These are phyloP conservation scores for Tetrapisispora phaffii DNA, from an alignment of 805 yeast species.

Conservation along the genomic window DNA sequence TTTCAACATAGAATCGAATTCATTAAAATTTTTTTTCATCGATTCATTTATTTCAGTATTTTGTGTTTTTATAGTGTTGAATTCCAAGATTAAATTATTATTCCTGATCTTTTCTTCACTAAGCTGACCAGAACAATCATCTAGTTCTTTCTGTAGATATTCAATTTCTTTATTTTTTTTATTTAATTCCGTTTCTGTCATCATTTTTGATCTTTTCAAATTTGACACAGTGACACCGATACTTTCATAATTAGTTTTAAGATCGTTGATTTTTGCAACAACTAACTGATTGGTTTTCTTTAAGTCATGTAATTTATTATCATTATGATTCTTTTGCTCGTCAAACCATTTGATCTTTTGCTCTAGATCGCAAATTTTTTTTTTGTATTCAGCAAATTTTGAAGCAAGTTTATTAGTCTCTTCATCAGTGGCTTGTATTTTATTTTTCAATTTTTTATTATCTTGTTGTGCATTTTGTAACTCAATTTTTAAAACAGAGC, in stretches of 20 bases:
- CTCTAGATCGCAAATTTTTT: slow-evolving; percentile 16
- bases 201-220: slow-evolving; percentile 20
- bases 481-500: slow-evolving; percentile 27
- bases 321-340: slow-evolving; percentile 19
- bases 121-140: slow-evolving; percentile 37
- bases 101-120: slow-evolving; percentile 38
- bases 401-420: slow-evolving; percentile 16
- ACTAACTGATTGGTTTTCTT: slow-evolving; percentile 17
- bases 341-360: slow-evolving; percentile 14
- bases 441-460: slow-evolving; percentile 19
- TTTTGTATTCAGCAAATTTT: slow-evolving; percentile 18
- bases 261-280: slow-evolving; percentile 11
- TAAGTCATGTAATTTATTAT: slow-evolving; percentile 13
- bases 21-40: slow-evolving; percentile 1
- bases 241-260: slow-evolving; percentile 14
- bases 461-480: slow-evolving; percentile 24
- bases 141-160: slow-evolving; percentile 29
- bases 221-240: neutral
- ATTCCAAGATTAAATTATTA: slow-evolving; percentile 16
- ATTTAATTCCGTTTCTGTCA: slow-evolving; percentile 12
- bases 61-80: slow-evolving; percentile 8
- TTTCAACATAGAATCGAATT: slow-evolving; percentile 4
- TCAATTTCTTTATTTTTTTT: slow-evolving; percentile 29
- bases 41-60: neutral
- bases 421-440: slow-evolving; percentile 16